A percentile compares a stretch with the other conserved stretches of the same genome.
Conservation (phyloP, 2,329 filamentous ascomycete species). For the Cryphonectria radicalis region DNA sequence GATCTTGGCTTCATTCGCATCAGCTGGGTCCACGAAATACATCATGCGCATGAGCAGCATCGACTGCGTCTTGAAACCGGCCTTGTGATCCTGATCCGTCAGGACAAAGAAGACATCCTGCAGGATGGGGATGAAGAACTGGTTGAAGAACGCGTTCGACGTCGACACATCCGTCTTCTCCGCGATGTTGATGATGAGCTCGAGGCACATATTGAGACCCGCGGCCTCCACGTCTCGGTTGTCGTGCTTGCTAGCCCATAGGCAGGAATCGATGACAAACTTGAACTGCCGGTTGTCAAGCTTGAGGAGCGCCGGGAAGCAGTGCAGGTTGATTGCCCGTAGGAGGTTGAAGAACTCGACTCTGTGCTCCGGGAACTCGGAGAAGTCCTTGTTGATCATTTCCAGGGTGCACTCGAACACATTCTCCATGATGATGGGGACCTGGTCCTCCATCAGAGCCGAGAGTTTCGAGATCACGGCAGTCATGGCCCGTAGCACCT, state of each 20-base stretch:
- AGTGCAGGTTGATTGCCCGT: slow-evolving; percentile 93
- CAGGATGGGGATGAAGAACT: slow-evolving; percentile 92
- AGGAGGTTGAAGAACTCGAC: slow-evolving; percentile 99
- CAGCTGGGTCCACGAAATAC: slow-evolving; percentile 82
- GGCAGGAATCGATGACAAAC: slow-evolving; percentile 98
- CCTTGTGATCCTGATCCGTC: slow-evolving; percentile 97
- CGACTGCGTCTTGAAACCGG: slow-evolving; percentile 97
- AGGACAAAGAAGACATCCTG: slow-evolving; percentile 99
- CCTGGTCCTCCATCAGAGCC: slow-evolving; percentile 95
- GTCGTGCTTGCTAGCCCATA: slow-evolving; percentile 99
- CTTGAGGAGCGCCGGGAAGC: slow-evolving; percentile 92
- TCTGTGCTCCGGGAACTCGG: slow-evolving; percentile 96
- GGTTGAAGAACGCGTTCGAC: slow-evolving; percentile 94
- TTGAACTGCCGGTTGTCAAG: slow-evolving; percentile 98
- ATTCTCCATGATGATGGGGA: slow-evolving; percentile 96
- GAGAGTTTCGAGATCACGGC: slow-evolving; percentile 96
- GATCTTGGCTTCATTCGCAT: slow-evolving; percentile 77
- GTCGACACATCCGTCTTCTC: slow-evolving; percentile 86
- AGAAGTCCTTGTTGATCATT: slow-evolving; percentile 99
- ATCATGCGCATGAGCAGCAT: slow-evolving; percentile 94
- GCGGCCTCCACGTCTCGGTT: slow-evolving; percentile 97
- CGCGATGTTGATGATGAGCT: slow-evolving; percentile 96
- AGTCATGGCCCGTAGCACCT: slow-evolving; percentile 96
- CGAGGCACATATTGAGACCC: slow-evolving; percentile 96
- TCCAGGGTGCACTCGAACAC: slow-evolving; percentile 98